Evolutionary conservation across 2,329 filamentous ascomycete species (phyloP), one percentile per base, ranked within the genome.

Genomic region (Exophiala viscosa): DNA sequence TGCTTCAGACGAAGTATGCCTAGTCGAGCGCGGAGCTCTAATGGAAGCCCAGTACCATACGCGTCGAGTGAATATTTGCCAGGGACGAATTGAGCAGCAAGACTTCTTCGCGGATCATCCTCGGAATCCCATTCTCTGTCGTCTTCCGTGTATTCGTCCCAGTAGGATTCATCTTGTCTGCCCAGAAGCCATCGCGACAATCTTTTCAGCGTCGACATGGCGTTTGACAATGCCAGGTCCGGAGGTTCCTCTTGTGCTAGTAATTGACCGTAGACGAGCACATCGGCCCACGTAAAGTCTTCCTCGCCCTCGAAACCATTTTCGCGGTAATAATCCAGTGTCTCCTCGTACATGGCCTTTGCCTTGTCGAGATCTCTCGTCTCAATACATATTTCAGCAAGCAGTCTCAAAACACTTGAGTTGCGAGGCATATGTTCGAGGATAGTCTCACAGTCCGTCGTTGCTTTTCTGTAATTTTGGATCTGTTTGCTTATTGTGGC

Each of bases 121-220:
- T 85, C 79, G 4, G 80, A 70, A 67, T 99, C 93, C 83, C 90
- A 99, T 70, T 99, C 93, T 51, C 90, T 80, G 67, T 96, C 90
- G 45, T 64, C 60, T 66, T 96, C 89, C 4, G 81, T 76, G 59
- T 80, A 77, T 7, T 77, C 67, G 52, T 95, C 86, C 93, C 93
- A 99, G 64, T 84, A 89, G 0, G 65, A 69, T 67, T 99, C 91
- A 3, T 80, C 74, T 33, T 78, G 74, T 44, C 93, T 84, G 7
- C 88, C 88, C 35, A 96, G 76, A 49, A 96, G 76, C 90, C 90
- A 96, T 51, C 95, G 79, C 17, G 87, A 82, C 13, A 96, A 70
- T 2, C 76, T 76, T 66, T 88, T 93, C 10, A 95, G 75, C 57
- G 86, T 81, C 23, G 70, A 69, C 2, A 95, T 79, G 2, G 87